A percentile compares a stretch with the other conserved stretches of the same genome.
Evolutionary conservation across 75 land plant species (phyloP).

Genomic region (Sequoiadendron giganteum): DNA sequence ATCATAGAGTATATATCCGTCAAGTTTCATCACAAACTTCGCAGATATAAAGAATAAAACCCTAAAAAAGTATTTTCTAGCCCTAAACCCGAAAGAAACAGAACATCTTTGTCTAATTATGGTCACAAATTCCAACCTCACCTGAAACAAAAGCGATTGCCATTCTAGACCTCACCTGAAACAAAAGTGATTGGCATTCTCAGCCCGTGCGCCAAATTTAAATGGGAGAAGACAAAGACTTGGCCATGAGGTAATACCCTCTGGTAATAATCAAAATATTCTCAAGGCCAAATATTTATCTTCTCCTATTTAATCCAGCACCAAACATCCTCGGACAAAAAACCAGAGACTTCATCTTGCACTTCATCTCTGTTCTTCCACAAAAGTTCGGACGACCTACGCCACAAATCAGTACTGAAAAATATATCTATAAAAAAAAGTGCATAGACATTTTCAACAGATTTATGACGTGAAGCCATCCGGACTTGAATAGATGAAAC

Average conservation of each 20-base stretch:
- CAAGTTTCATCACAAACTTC: no score
- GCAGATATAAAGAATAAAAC: no score
- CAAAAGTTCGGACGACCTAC: neutral
- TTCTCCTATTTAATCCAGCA: neutral
- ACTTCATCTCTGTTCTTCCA: neutral
- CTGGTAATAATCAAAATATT: neutral
- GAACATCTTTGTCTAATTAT: no score
- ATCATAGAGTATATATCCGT: no score
- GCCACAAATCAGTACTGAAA: neutral
- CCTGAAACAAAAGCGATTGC: no score
- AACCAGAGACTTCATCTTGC: neutral
- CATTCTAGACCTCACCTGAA: neutral
- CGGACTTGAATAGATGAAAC: neutral
- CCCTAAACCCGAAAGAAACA: no score
- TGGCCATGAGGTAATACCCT: neutral
- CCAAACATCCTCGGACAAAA: no score
- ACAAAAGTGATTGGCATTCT: no score
- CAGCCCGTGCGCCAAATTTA: neutral
- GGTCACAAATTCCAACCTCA: no score
- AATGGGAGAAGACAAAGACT: neutral
- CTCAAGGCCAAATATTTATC: neutral
- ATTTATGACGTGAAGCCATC: conserved; percentile 1
- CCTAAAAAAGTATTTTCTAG: no score
- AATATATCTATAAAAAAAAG: no score
- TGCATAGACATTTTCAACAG: neutral